phyloP scores from a whole-genome alignment of 2,329 filamentous ascomycete genomes.

The Phyllosticta capitalensis region DNA sequence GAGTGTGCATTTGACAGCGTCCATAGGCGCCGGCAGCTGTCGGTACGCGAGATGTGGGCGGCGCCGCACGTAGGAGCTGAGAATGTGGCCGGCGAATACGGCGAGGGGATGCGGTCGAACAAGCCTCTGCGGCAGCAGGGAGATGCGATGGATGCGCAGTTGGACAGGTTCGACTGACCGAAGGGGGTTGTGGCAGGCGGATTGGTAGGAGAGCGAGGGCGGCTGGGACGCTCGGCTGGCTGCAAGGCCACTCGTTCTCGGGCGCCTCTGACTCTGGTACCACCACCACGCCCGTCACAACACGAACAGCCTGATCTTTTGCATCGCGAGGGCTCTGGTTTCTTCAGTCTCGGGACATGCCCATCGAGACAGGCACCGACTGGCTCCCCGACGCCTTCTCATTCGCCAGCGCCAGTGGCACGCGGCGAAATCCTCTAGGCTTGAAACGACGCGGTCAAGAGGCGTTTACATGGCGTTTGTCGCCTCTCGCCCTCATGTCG shows the following conservation, averaged over 20 bases:
- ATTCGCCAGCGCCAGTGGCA: neutral
- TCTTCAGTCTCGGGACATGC: neutral
- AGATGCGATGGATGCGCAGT: neutral
- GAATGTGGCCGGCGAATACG: neutral
- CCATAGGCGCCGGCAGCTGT: neutral
- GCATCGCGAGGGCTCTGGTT: neutral
- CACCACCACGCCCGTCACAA: neutral
- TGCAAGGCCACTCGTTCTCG: neutral
- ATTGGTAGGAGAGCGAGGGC: neutral
- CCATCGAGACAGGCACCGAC: neutral
- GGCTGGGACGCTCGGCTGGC: neutral
- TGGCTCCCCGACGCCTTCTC: neutral
- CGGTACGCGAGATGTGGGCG: neutral
- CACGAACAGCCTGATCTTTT: neutral
- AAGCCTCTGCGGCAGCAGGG: neutral
- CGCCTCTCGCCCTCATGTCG: neutral
- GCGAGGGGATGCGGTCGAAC: neutral
- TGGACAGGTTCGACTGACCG: neutral
- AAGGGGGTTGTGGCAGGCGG: neutral
- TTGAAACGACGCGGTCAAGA: neutral
- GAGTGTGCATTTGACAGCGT: neutral
- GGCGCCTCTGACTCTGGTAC: neutral
- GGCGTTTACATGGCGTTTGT: neutral
- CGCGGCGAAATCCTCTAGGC: neutral
- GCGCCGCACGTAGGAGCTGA: neutral